Evolutionary conservation across 2,329 filamentous ascomycete genomes (phyloP).

Genomic region (Penicillium italicum): DNA sequence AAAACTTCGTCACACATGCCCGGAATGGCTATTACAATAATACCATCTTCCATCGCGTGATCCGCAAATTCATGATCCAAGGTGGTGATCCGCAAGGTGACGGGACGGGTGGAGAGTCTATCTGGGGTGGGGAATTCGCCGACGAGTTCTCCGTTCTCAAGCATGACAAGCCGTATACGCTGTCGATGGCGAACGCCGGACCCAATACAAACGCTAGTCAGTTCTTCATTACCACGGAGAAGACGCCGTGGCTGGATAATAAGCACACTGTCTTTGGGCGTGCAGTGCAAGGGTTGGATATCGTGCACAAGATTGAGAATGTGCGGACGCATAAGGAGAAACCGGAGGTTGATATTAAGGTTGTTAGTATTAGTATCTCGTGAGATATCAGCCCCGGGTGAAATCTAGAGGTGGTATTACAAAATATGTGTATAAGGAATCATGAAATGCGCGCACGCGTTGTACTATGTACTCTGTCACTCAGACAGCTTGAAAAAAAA

Average conservation of each 20-base stretch:
- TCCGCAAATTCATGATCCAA: slow-evolving; percentile 97
- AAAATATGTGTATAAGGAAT: background rate
- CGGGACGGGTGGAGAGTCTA: slow-evolving; percentile 84
- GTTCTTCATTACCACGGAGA: slow-evolving; percentile 98
- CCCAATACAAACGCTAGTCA: slow-evolving; percentile 94
- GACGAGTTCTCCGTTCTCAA: slow-evolving; percentile 89
- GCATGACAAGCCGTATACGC: slow-evolving; percentile 93
- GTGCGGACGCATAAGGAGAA: slow-evolving; percentile 83
- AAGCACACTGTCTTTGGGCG: slow-evolving; percentile 97
- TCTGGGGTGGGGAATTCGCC: slow-evolving; percentile 88
- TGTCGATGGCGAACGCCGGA: slow-evolving; percentile 97
- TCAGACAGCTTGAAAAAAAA: background rate
- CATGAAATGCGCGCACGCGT: background rate
- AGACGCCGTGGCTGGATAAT: slow-evolving; percentile 91
- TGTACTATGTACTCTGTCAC: slow-evolving; percentile 4
- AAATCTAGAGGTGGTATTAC: background rate
- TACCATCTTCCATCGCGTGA: slow-evolving; percentile 95
- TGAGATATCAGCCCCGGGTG: slow-evolving; percentile 8
- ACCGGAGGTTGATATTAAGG: slow-evolving; percentile 95
- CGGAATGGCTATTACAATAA: slow-evolving; percentile 94
- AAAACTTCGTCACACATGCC: slow-evolving; percentile 94
- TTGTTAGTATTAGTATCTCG: slow-evolving; percentile 68
- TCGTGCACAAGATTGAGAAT: slow-evolving; percentile 95
- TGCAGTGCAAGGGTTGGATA: slow-evolving; percentile 84
- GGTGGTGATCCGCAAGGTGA: slow-evolving; percentile 82